Evolutionary conservation across 176 grass and related monocot species (phyloP), one percentile per base, ranked within the genome.

Genomic region (Cenchrus americanus): DNA sequence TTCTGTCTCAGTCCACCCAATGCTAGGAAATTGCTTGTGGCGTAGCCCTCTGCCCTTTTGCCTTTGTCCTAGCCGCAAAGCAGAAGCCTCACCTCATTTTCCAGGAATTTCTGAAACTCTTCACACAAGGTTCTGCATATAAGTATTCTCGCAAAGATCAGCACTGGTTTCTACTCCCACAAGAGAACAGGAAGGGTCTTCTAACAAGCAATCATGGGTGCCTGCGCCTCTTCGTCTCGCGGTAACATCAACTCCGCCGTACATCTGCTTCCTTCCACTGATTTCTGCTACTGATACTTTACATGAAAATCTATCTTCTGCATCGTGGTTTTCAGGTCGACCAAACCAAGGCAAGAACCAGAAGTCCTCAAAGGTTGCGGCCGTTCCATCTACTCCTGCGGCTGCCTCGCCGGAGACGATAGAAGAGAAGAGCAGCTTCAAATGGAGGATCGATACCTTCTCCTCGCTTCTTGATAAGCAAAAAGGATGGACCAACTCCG

Each of bases 391-490:
- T 61, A 23, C 37, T 34, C 75, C 37, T 52, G 70, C 47, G 17
- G 47, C 14, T 32, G 71, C 51, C 10, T 75, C 51, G 10, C 32
- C 30, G 30, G 42, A 30, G 40, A n/a, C n/a, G n/a, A 77, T 11
- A 57, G 55, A 62, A 65, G 77, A 50, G 10, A 79, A 64, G 46
- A 66, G 26, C 13, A 82, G n/a, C 8, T 73, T 82, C 24, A 32
- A 32, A 21, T 82, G 80, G 80, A 72, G 34, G 68, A 82, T 82
- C 6, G 54, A 82, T 73, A 68, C 67, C 0, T 82, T 82, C 55
- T 58, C 80, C 30, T 59, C 68, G 3, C 66, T 83, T 61, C 80
- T 83, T n/a, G 80, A 43, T 17, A 69, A 73, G 23, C 24, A 10
- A 13, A n/a, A 63, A 62, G 69, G 81, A 63, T 73, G 81, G 69